These are phyloP conservation scores for Aspergillus alliaceus DNA, from an alignment of 2,329 filamentous ascomycete genomes.

Conservation along the genomic window DNA sequence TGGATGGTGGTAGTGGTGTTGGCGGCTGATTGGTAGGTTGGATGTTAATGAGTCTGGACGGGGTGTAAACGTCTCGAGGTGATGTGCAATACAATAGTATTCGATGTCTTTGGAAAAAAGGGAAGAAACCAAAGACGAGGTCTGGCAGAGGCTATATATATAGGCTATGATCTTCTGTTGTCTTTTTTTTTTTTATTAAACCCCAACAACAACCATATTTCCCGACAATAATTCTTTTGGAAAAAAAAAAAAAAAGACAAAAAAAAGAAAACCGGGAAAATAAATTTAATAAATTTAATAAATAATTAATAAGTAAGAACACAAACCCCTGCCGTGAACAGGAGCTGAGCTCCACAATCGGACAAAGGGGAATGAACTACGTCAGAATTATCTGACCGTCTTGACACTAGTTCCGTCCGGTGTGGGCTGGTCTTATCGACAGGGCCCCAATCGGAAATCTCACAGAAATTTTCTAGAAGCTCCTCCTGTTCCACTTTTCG, in stretches of 20 bases:
- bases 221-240: conserved; percentile 1
- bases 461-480: conserved; percentile 28
- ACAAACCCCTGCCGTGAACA: conserved; percentile 18
- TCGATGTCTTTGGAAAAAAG: conserved; percentile 3
- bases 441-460: conserved; percentile 22
- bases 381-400: conserved; percentile 16
- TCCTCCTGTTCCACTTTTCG: conserved; percentile 10
- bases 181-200: conserved; percentile 9
- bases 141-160: conserved; percentile 21
- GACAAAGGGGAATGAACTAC: conserved; percentile 19
- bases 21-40: not conserved
- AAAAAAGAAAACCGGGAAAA: conserved; percentile 10
- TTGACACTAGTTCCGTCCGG: conserved; percentile 14
- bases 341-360: conserved; percentile 20
- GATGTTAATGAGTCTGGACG: conserved; percentile 1
- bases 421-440: conserved; percentile 15
- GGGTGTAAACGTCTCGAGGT: not conserved
- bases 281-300: conserved; percentile 4
- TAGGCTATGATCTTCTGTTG: conserved; percentile 9
- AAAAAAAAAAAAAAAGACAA: conserved; percentile 13
- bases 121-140: conserved; percentile 14
- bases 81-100: not conserved
- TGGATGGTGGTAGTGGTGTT: conserved; percentile 6
- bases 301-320: not conserved
- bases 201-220: not conserved